Base-by-base conservation (phyloP, 73 alveolate species). In the Uronychia setigera region DNA sequence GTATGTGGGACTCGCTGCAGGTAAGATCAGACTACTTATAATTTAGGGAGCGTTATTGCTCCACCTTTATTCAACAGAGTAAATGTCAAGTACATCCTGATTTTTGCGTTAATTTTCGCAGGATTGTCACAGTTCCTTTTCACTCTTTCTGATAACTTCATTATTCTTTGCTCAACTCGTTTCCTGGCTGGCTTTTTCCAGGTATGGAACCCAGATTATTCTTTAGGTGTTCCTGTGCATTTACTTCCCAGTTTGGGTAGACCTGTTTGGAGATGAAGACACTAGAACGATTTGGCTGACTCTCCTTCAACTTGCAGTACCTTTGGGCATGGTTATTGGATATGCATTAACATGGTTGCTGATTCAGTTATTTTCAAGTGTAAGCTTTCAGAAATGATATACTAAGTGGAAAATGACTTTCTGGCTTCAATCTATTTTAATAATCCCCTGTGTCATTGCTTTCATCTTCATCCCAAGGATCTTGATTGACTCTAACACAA, bases 171-270 rank as follows among this genome's bases (percentile, higher is more conserved):
- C 26, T 46, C 92, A 26, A 87, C 96, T 30, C 76, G 98, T 31
- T 76, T 87, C 19, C 81, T 92, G 34, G 90, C 93, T 33, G 98
- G 98, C 19, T 95, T 95, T 85, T 95, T 85, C 81, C 95, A 88
- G 76, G 87, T 80, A 80, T n/a, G n/a, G n/a, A 58, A 19, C 29
- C 29, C 31, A 29, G 29, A 27, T 58, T 1, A 25, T 26, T 29
- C 25, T 13, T 1, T 80, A 92, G 91, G 95, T 93, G 78, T 95
- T 95, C 85, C 84, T 91, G 31, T 92, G 91, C 87, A 92, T 95
- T 34, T 95, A 92, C 87, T 86, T 90, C 34, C 98, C 98, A 0
- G 95, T 95, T 29, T 95, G 98, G 98, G 95, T 92, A 34, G 97
- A 95, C 84, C 88, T 88, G 76, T 89, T 85, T 84, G 98, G 96